phyloP scores from a whole-genome alignment of 108 stramenopile genomes.

The Fragilariopsis cylindrus region DNA sequence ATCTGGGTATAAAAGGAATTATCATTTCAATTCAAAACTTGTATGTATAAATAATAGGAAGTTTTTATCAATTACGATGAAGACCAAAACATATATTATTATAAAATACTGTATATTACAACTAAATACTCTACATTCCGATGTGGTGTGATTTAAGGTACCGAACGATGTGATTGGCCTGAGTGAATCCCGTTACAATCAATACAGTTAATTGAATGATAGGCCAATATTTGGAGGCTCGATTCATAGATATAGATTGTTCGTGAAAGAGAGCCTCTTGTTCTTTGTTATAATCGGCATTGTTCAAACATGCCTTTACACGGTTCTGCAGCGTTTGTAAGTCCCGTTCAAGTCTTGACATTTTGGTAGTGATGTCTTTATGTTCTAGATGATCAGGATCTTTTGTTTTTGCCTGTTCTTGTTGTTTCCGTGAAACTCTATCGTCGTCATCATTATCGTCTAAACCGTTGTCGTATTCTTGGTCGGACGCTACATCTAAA shows the following conservation, averaged over 20 bases:
- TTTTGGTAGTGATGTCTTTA: conserved; percentile 18
- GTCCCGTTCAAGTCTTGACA: conserved; percentile 40
- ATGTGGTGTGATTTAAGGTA: conserved; percentile 70
- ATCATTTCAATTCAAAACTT: too few relatives aligned
- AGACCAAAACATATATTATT: too few relatives aligned
- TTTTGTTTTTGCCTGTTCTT: neutral
- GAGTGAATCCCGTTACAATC: conserved; percentile 65
- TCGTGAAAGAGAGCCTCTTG: conserved; percentile 53
- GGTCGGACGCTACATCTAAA: neutral
- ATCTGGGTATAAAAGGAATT: too few relatives aligned
- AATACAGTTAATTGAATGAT: conserved; percentile 66
- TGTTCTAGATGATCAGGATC: conserved; percentile 20
- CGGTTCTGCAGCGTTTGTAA: conserved; percentile 32
- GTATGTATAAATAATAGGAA: too few relatives aligned
- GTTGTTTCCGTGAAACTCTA: neutral
- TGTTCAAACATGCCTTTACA: conserved; percentile 33
- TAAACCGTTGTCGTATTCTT: neutral
- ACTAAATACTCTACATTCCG: conserved; percentile 12
- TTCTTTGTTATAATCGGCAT: conserved; percentile 46
- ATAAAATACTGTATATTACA: too few relatives aligned
- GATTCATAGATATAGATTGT: conserved; percentile 69
- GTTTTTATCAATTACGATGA: too few relatives aligned
- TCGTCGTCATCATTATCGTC: conserved; percentile 2
- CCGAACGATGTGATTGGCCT: conserved; percentile 68
- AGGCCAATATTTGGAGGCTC: conserved; percentile 71